A percentile compares a stretch with the other conserved stretches of the same genome.
These are phyloP conservation scores for Elymus sibiricus DNA, from an alignment of 176 grass and related monocot genomes.

Conservation along the genomic window DNA sequence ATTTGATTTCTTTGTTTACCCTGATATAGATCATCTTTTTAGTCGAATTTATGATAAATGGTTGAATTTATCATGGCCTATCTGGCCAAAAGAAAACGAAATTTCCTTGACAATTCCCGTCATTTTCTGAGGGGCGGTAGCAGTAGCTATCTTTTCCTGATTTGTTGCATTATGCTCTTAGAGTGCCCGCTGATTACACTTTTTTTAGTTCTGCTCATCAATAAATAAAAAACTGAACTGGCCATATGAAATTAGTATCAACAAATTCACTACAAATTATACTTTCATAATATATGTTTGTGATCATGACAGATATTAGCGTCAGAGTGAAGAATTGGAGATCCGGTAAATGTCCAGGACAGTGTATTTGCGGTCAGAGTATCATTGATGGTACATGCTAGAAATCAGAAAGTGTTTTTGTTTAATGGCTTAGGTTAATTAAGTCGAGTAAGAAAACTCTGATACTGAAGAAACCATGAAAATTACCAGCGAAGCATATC, in stretches of 20 bases:
- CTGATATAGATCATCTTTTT: background rate
- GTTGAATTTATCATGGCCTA: background rate
- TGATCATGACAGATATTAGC: background rate
- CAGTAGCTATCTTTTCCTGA: background rate
- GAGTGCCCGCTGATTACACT: too few species aligned
- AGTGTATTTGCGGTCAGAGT: background rate
- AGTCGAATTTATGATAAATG: background rate
- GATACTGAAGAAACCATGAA: background rate
- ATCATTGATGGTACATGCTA: background rate
- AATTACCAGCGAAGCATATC: constrained; percentile 95
- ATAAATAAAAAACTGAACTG: background rate
- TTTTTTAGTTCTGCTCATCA: background rate
- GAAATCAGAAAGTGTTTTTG: background rate
- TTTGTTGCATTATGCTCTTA: background rate
- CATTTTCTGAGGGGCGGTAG: background rate
- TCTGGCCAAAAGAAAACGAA: background rate
- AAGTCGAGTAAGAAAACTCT: background rate
- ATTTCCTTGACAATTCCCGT: background rate
- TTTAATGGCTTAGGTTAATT: background rate
- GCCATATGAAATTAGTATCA: background rate
- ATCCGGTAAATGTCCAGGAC: background rate
- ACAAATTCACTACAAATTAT: background rate
- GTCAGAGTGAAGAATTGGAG: background rate
- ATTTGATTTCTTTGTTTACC: background rate
- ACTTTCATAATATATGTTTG: background rate